Base-by-base conservation (phyloP, 176 grass and related monocot genomes). In the Ampelocalamus luodianensis region DNA sequence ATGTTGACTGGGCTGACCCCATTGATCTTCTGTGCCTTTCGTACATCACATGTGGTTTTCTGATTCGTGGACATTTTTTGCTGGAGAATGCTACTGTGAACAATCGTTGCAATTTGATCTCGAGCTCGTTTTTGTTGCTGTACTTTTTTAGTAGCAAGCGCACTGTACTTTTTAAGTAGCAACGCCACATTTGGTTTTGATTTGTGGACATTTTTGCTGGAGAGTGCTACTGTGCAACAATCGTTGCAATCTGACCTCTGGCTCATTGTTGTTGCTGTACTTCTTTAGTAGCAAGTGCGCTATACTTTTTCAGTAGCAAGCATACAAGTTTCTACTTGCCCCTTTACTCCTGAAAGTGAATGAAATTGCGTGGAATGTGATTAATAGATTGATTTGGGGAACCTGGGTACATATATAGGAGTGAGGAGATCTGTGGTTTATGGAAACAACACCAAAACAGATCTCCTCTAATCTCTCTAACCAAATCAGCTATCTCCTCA, bases 41-140 rank as follows among this genome's bases (percentile, higher is more conserved):
- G 50, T 77, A 55, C 29, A 72, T 34, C 24, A 60, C 37, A 23
- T 76, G 45, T 75, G n/a, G 22, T 75, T 83, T 49, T 62, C 17
- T 13, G 13, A 49, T 50, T 63, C 10, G 3, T 37, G 34, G 27
- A 34, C 54, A 8, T 23, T 23, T 68, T 39, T 78, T 71, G n/a
- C 54, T 61, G 12, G 15, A 60, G 45, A 76, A 76, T 71, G 39
- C n/a, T 71, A 44, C 39, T 69, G 13, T 61, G 51, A 29, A 16
- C 60, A 46, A 61, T 68, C 17, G 1, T 20, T 64, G 44, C 23
- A 36, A 54, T 50, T 9, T 77, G 36, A 13, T 8, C 22, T 88
- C 15, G 40, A 18, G 34, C 10, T 63, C 7, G 3, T 2, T 29
- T 14, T 51, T 37, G n/a, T 44, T 12, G 64, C 48, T 58, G 22